Evolutionary conservation across 495 filamentous ascomycete genomes (phyloP).

Genomic region (Paragyromitra xinjiangensis): DNA sequence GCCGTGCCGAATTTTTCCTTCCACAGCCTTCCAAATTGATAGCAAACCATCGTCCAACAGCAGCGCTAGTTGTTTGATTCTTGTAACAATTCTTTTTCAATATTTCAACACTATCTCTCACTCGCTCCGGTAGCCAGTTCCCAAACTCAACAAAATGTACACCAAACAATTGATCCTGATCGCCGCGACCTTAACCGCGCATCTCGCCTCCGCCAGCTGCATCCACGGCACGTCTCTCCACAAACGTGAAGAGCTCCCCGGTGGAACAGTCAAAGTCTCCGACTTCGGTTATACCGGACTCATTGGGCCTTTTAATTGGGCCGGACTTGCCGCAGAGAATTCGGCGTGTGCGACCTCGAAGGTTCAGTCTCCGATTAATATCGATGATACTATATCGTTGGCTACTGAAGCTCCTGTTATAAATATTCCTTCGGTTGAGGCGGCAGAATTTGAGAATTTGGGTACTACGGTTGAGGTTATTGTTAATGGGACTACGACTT

Average conservation of each 20-base stretch:
- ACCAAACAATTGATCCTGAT: constrained; percentile 43
- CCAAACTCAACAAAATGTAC: constrained; percentile 45
- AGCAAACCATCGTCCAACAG: constrained; percentile 30
- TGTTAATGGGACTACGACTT: constrained; percentile 59
- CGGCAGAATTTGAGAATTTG: constrained; percentile 58
- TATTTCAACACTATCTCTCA: constrained; percentile 18
- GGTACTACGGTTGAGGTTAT: constrained; percentile 58
- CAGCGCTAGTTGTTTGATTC: constrained; percentile 19
- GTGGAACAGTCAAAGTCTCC: constrained; percentile 52
- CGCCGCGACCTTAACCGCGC: constrained; percentile 32
- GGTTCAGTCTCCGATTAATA: constrained; percentile 57
- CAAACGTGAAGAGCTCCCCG: constrained; percentile 39
- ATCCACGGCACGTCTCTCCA: constrained; percentile 54
- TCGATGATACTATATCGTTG: constrained; percentile 45
- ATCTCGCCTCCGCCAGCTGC: constrained; percentile 45
- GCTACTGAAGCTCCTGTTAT: constrained; percentile 46
- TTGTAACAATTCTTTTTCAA: not conserved
- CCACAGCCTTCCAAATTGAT: not conserved
- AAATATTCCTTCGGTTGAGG: constrained; percentile 45
- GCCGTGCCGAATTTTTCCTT: constrained; percentile 44
- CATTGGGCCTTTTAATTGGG: constrained; percentile 56
- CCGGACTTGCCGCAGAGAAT: constrained; percentile 54
- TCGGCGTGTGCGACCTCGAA: constrained; percentile 50
- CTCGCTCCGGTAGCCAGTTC: constrained; percentile 45
- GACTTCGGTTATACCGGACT: constrained; percentile 57